These are phyloP conservation scores for Ambrosia artemisiifolia DNA, from an alignment of 129 eudicot species.

Conservation along the genomic window DNA sequence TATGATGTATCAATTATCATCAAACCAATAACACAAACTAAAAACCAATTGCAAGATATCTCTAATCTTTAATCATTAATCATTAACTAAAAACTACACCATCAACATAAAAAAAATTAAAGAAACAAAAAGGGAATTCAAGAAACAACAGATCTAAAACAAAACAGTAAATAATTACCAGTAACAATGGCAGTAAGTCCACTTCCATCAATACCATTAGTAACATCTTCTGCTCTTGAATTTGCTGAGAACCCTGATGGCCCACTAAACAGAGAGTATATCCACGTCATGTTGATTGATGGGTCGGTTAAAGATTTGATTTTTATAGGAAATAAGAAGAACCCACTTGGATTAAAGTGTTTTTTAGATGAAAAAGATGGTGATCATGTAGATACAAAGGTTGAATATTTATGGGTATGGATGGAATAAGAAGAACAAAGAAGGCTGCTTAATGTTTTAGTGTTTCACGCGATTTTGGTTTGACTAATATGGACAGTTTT, in stretches of 20 bases:
- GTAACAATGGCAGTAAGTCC: slow-evolving; percentile 65
- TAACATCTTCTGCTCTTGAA: slow-evolving; percentile 42
- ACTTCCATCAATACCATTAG: slow-evolving; percentile 32
- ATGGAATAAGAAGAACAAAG: background rate
- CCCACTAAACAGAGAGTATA: slow-evolving; percentile 40
- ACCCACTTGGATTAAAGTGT: background rate
- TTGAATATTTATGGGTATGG: background rate
- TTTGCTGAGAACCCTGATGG: slow-evolving; percentile 40
- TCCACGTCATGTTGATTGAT: slow-evolving; percentile 57
- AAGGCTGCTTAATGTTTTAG: slow-evolving; percentile 11
- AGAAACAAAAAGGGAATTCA: background rate
- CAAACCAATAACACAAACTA: background rate
- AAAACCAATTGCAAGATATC: background rate
- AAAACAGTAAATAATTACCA: slow-evolving; percentile 30
- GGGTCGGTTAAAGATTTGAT: slow-evolving; percentile 1
- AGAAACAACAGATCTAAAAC: slow-evolving; percentile 1
- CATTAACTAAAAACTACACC: too few species aligned
- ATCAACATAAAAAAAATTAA: background rate
- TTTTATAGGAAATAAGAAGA: slow-evolving; percentile 2
- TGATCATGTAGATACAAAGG: background rate
- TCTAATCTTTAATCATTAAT: too few species aligned
- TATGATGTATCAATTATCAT: background rate
- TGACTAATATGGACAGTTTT: slow-evolving; percentile 4
- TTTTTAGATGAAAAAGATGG: background rate
- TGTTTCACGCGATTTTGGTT: slow-evolving; percentile 9